Conservation (phyloP, 2,329 filamentous ascomycete species). For the Lanzia echinophila region DNA sequence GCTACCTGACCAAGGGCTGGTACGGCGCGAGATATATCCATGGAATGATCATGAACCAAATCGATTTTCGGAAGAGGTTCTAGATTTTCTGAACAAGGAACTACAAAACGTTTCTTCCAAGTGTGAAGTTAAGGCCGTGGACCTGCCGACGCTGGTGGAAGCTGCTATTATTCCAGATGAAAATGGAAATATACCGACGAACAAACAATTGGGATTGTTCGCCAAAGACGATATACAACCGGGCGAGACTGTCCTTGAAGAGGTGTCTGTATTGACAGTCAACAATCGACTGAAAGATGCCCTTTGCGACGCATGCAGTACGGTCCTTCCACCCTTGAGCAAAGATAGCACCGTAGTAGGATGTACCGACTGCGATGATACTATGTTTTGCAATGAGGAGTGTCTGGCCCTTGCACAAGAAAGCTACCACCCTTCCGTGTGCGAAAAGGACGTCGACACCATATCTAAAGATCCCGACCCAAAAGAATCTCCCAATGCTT, state of each 20-base stretch:
- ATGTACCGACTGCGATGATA: constrained; percentile 57
- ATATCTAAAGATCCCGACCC: constrained; percentile 59
- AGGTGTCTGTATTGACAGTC: constrained; percentile 81
- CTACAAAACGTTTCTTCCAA: constrained; percentile 68
- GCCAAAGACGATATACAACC: constrained; percentile 73
- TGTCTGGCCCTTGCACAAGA: constrained; percentile 53
- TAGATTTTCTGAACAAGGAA: constrained; percentile 65
- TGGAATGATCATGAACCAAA: constrained; percentile 65
- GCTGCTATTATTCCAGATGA: constrained; percentile 43
- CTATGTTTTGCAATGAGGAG: constrained; percentile 56
- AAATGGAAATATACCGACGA: constrained; percentile 49
- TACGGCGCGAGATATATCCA: constrained; percentile 64
- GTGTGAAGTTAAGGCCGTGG: constrained; percentile 69
- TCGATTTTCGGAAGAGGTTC: constrained; percentile 60
- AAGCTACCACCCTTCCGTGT: constrained; percentile 58
- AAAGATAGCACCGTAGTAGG: constrained; percentile 41
- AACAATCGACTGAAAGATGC: constrained; percentile 83
- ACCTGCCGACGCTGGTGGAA: constrained; percentile 60
- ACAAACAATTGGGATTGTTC: constrained; percentile 82
- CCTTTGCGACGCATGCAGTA: constrained; percentile 84
- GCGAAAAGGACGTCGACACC: constrained; percentile 59
- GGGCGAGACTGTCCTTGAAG: constrained; percentile 69
- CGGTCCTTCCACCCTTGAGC: constrained; percentile 56
- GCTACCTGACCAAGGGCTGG: constrained; percentile 63
- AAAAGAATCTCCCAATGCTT: constrained; percentile 51